Evolutionary conservation across 768 basidiomycete genomes (phyloP).

Genomic region (Zangia roseola): DNA sequence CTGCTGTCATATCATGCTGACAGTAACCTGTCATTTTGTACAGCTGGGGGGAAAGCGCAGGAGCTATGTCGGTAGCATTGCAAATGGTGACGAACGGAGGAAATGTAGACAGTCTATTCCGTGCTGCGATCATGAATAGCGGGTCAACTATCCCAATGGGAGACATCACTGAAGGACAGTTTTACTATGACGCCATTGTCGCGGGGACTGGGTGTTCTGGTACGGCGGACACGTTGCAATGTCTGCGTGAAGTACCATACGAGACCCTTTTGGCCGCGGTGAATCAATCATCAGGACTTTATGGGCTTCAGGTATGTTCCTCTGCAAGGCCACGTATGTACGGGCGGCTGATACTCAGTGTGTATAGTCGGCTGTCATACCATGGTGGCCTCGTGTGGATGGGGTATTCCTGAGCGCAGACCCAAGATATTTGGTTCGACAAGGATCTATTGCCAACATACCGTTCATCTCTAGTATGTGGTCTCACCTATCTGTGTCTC

Average conservation of each 20-base stretch:
- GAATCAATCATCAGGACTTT: slow-evolving; percentile 30
- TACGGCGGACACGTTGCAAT: slow-evolving; percentile 30
- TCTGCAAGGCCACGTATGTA: too few relatives aligned
- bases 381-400: slow-evolving; percentile 41
- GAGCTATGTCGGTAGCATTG: slow-evolving; percentile 34
- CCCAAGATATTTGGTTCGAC: slow-evolving; percentile 31
- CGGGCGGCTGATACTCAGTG: neutral
- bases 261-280: slow-evolving; percentile 32
- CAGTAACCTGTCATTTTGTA: too few relatives aligned
- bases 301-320: slow-evolving; percentile 32
- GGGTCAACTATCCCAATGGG: slow-evolving; percentile 32
- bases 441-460: slow-evolving; percentile 25
- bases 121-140: slow-evolving; percentile 39
- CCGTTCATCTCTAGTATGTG: slow-evolving; percentile 8
- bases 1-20: too few relatives aligned
- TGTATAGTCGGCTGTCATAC: slow-evolving; percentile 22
- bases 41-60: slow-evolving; percentile 39
- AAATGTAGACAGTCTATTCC: slow-evolving; percentile 25
- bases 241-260: slow-evolving; percentile 34
- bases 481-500: too few relatives aligned
- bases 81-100: slow-evolving; percentile 31
- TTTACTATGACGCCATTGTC: slow-evolving; percentile 32
- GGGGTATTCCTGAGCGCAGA: slow-evolving; percentile 37
- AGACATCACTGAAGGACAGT: slow-evolving; percentile 22
- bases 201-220: slow-evolving; percentile 29